A percentile compares a stretch with the other conserved stretches of the same genome.
These are phyloP conservation scores for Microbotryum lychnidis-dioicae DNA, from an alignment of 1,284 basidiomycete species.

Conservation along the genomic window DNA sequence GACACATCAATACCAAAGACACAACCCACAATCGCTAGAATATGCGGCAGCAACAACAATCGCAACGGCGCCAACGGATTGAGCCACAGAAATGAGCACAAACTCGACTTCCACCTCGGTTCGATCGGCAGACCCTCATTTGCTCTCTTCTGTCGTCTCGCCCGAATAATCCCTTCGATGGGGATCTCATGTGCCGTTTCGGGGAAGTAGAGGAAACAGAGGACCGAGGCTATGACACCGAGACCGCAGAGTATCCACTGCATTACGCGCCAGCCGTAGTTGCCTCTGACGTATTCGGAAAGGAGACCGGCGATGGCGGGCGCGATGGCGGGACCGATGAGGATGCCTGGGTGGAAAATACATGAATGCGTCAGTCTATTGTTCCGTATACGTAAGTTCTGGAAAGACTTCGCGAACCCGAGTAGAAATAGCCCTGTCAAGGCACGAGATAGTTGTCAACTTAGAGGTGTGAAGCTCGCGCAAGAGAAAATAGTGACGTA, in stretches of 20 bases:
- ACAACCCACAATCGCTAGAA: conserved; percentile 50
- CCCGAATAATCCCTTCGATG: conserved; percentile 43
- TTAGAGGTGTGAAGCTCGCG: conserved; percentile 40
- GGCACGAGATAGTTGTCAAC: not conserved
- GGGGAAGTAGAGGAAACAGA: conserved; percentile 53
- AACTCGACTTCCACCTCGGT: conserved; percentile 29
- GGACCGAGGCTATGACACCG: conserved; percentile 46
- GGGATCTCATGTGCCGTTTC: conserved; percentile 59
- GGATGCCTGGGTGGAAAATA: not conserved
- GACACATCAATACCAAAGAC: conserved; percentile 13
- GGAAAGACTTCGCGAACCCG: too few relatives aligned
- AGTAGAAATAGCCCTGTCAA: not conserved
- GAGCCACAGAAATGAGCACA: conserved; percentile 45
- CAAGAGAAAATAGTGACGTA: conserved; percentile 35
- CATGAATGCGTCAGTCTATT: too few relatives aligned
- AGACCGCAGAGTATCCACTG: conserved; percentile 50
- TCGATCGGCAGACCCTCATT: not conserved
- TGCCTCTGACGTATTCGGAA: conserved; percentile 39
- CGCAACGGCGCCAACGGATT: conserved; percentile 54
- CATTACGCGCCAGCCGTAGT: conserved; percentile 56
- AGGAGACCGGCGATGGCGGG: conserved; percentile 43
- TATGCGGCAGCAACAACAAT: conserved; percentile 54
- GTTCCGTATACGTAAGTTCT: too few relatives aligned
- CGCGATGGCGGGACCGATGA: conserved; percentile 39
- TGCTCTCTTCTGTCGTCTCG: conserved; percentile 33